phyloP scores from a whole-genome alignment of 2,329 filamentous ascomycete species.

The Calonectria hongkongensis region DNA sequence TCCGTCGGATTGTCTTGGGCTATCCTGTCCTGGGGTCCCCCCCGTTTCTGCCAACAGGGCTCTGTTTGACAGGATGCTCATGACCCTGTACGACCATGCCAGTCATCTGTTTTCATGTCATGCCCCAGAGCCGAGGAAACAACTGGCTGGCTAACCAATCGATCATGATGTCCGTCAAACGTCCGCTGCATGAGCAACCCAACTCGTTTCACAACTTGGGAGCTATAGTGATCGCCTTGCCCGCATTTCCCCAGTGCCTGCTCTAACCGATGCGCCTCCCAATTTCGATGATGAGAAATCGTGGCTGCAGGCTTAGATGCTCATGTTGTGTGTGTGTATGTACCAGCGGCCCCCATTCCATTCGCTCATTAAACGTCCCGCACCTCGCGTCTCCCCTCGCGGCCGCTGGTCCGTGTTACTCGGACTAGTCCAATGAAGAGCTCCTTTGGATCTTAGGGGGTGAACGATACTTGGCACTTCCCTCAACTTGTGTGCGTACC shows the following conservation, averaged over 20 bases:
- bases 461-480: constrained; percentile 36
- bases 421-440: constrained; percentile 36
- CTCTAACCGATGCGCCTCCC: constrained; percentile 40
- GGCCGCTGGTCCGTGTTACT: constrained; percentile 38
- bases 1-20: constrained; percentile 29
- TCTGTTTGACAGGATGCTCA: constrained; percentile 9
- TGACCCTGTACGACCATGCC: constrained; percentile 15
- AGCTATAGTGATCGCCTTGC: constrained; percentile 34
- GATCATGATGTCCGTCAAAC: constrained; percentile 23
- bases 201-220: constrained; percentile 38
- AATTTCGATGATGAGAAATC: constrained; percentile 45
- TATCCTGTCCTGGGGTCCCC: constrained; percentile 24
- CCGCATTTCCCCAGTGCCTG: constrained; percentile 39
- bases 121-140: not conserved
- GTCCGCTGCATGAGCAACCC: constrained; percentile 9
- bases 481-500: constrained; percentile 46
- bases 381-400: constrained; percentile 34
- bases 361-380: constrained; percentile 43
- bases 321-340: constrained; percentile 20
- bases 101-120: constrained; percentile 11
- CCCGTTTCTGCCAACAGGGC: constrained; percentile 50
- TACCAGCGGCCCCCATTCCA: constrained; percentile 25
- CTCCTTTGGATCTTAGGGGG: constrained; percentile 35
- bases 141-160: not conserved
- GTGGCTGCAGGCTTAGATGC: constrained; percentile 17